Base-by-base conservation (phyloP, 805 yeast species). In the Candida montana region DNA sequence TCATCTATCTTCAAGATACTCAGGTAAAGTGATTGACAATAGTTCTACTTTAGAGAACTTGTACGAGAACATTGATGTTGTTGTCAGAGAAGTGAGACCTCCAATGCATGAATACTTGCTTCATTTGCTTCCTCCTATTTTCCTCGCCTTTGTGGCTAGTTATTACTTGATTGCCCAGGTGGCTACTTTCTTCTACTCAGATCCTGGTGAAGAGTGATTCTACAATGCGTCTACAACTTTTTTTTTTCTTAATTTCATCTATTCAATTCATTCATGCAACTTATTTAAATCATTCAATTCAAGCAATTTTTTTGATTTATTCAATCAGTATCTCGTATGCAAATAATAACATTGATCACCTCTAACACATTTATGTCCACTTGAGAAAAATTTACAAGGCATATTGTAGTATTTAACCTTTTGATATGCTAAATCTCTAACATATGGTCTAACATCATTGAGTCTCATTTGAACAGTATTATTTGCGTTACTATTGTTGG, bases 21-120 rank as follows among this genome's bases (percentile, higher is more conserved):
- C 95, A 1, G 95, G 88, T 51, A 62, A 69, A 30, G 76, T 85
- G 2, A 61, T 95, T 13, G 76, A 80, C 20, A 95, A 93, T 53
- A 71, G 76, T 44, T 62, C 65, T 11, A 57, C 69, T 7, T 27
- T 74, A 2, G 71, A 68, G 1, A 65, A 67, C 3, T 62, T 83
- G 15, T 61, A 69, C 29, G 59, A 47, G 0, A 62, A 69, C 41
- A 52, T 83, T 0, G 77, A 74, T 35, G 41, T 50, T 3, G 50
- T 72, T 6, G 18, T 44, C 15, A 33, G 37, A 21, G 40, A 44
- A 6, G 44, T 37, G 11, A 44, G 37, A 20, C 48, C 45, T 13
- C 41, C 45, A 24, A 41, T 41, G 41, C 38, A 29, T 12, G 45
- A 41, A n/a, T 37, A 41, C 20, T 37, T 33, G 19, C 29, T 37